These are phyloP conservation scores for Monosporascus sp. DNA, from an alignment of 2,329 filamentous ascomycete genomes.

Conservation along the genomic window DNA sequence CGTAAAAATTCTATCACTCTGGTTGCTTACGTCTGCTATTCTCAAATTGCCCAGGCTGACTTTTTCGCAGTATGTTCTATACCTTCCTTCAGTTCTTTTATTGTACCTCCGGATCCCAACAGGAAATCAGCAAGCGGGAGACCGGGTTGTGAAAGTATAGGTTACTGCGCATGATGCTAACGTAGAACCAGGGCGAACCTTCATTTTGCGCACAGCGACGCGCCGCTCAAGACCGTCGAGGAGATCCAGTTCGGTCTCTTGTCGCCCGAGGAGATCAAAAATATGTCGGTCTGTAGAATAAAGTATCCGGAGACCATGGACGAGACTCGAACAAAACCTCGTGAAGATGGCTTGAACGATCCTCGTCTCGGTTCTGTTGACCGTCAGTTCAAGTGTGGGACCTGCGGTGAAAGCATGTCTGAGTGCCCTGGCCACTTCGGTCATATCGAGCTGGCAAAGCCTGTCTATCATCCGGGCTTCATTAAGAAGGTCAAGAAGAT, in stretches of 20 bases:
- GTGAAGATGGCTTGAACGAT: slow-evolving; percentile 89
- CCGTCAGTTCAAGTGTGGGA: slow-evolving; percentile 90
- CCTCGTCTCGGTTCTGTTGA: slow-evolving; percentile 95
- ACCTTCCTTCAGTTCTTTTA: neutral
- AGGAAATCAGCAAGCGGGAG: too few species aligned
- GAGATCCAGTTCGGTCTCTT: slow-evolving; percentile 99
- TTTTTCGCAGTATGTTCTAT: neutral
- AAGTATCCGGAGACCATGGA: slow-evolving; percentile 99
- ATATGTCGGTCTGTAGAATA: slow-evolving; percentile 94
- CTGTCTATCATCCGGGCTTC: slow-evolving; percentile 92
- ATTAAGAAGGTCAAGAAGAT: slow-evolving; percentile 99
- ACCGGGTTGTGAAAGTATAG: neutral
- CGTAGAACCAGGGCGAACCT: slow-evolving; percentile 61
- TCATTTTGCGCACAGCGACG: slow-evolving; percentile 84
- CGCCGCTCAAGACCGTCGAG: slow-evolving; percentile 93
- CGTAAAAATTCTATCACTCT: neutral
- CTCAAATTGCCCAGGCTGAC: neutral
- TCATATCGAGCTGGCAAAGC: slow-evolving; percentile 94
- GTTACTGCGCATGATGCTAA: neutral
- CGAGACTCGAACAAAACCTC: slow-evolving; percentile 84
- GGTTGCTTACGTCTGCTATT: neutral
- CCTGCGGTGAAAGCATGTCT: slow-evolving; percentile 90
- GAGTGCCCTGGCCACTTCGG: slow-evolving; percentile 98
- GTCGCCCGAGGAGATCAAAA: slow-evolving; percentile 98
- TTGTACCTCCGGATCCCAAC: neutral